Evolutionary conservation across 2,329 filamentous ascomycete genomes (phyloP), one percentile per base, ranked within the genome.

Genomic region (Dichotomopilus funicola): DNA sequence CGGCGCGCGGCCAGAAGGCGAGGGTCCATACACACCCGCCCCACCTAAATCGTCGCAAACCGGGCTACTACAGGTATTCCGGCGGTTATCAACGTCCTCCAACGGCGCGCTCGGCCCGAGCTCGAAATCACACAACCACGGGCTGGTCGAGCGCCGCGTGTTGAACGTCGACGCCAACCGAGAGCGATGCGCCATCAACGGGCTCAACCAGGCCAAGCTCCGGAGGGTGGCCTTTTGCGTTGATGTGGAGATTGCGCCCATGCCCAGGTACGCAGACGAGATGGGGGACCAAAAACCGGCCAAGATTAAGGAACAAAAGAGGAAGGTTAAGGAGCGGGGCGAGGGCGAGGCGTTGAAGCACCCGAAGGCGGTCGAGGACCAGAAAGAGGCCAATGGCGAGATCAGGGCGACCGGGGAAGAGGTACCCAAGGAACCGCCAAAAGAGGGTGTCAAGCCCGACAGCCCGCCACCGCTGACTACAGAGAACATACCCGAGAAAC

Each of bases 161-260:
- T 75, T 97, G 74, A 99, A 99, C 66, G 78, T 96, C 45, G 90
- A 97, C 67, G 83, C 75, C 7, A 80, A 86, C 62, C 82, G 94
- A 43, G 85, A 92, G 66, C 78, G 94, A 61, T 95, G 90, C 68
- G 79, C 82, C 31, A 83, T 97, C 35, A 75, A 82, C 4, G 91
- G 95, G 62, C 76, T 99, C 47, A 85, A 91, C 62, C 83, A 86
- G 65, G 82, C 83, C 49, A 96, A 94, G 68, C 72, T 99, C 57
- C 82, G 90, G 53, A 83, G 91, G 52, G 94, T 99, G 0, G 88
- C 92, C 0, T 99, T 99, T 67, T 96, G 89, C 64, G 94, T 99
- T 2, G 94, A 99, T 66, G 91, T 99, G 4, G 94, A 99, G 70
- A 95, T 99, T 66, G 92, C 92, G 3, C 89, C 91, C 0, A 85